phyloP scores from a whole-genome alignment of 2,329 filamentous ascomycete genomes.

The Talaromyces albobiverticillius region DNA sequence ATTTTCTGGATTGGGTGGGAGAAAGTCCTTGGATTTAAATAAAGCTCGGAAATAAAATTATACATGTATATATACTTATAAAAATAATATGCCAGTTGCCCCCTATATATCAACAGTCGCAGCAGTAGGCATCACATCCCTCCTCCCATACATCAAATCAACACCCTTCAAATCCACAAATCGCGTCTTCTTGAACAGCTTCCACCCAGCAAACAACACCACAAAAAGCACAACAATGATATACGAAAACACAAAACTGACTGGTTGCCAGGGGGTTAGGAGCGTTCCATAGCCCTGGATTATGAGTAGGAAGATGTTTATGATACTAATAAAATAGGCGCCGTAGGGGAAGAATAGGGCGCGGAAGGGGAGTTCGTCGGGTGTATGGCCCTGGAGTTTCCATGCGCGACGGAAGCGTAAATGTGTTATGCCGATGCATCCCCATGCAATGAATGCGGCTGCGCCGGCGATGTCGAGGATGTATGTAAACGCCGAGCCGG shows the following conservation, averaged over 20 bases:
- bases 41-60: not conserved
- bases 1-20: slow-evolving; percentile 11
- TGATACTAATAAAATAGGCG: slow-evolving; percentile 6
- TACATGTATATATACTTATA: not conserved
- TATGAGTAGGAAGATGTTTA: slow-evolving; percentile 12
- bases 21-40: slow-evolving; percentile 6
- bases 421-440: slow-evolving; percentile 12
- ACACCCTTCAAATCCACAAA: slow-evolving; percentile 7
- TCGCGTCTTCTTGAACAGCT: slow-evolving; percentile 5
- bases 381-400: slow-evolving; percentile 7
- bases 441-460: slow-evolving; percentile 14
- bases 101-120: not conserved
- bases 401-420: slow-evolving; percentile 12
- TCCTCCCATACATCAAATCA: slow-evolving; percentile 5
- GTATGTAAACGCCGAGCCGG: slow-evolving; percentile 56
- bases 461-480: slow-evolving; percentile 32
- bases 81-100: no score
- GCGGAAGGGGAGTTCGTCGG: slow-evolving; percentile 10
- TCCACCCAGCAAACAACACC: slow-evolving; percentile 7
- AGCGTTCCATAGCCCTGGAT: slow-evolving; percentile 10
- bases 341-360: slow-evolving; percentile 10
- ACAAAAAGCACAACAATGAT: slow-evolving; percentile 14
- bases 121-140: not conserved
- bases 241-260: slow-evolving; percentile 13
- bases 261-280: slow-evolving; percentile 12